A percentile compares a stretch with the other conserved stretches of the same genome.
phyloP scores from a whole-genome alignment of 1,139 yeast species.

The Ashbya aceris region DNA sequence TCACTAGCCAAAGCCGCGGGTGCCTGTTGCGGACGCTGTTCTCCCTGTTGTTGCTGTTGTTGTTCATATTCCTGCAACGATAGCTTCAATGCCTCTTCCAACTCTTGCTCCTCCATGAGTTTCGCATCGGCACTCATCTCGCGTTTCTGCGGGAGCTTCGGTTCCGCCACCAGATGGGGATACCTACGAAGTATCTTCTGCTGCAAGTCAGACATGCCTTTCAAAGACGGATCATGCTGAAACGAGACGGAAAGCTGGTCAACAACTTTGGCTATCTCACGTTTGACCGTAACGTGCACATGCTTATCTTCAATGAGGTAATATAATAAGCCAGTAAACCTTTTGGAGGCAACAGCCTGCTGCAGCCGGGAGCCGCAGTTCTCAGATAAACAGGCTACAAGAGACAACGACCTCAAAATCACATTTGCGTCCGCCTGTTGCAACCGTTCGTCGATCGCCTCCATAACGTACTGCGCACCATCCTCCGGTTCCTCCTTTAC shows the following conservation, averaged over 20 bases:
- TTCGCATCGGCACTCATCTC: slow-evolving; percentile 42
- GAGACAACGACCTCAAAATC: slow-evolving; percentile 59
- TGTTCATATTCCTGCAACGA: slow-evolving; percentile 55
- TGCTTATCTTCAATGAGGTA: slow-evolving; percentile 46
- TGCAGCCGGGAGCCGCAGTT: slow-evolving; percentile 87
- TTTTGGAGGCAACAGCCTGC: slow-evolving; percentile 67
- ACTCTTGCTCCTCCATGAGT: slow-evolving; percentile 65
- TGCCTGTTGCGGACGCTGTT: not conserved
- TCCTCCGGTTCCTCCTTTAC: slow-evolving; percentile 68
- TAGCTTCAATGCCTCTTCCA: slow-evolving; percentile 66
- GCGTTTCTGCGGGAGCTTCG: slow-evolving; percentile 55
- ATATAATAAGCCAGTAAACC: slow-evolving; percentile 51
- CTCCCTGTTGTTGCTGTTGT: slow-evolving; percentile 6
- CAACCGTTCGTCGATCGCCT: slow-evolving; percentile 42
- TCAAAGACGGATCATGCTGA: slow-evolving; percentile 63
- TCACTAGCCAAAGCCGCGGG: not conserved
- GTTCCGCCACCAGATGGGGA: slow-evolving; percentile 39
- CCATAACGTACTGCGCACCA: slow-evolving; percentile 30
- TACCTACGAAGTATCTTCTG: slow-evolving; percentile 36
- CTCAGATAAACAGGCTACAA: slow-evolving; percentile 73
- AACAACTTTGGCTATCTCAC: slow-evolving; percentile 56
- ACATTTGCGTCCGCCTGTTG: slow-evolving; percentile 69
- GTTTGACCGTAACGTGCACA: slow-evolving; percentile 62
- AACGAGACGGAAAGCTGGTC: slow-evolving; percentile 52
- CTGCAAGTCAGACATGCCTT: slow-evolving; percentile 58